A percentile compares a stretch with the other conserved stretches of the same genome.
These are phyloP conservation scores for Xylaria sp. DNA, from an alignment of 2,329 filamentous ascomycete species.

Conservation along the genomic window DNA sequence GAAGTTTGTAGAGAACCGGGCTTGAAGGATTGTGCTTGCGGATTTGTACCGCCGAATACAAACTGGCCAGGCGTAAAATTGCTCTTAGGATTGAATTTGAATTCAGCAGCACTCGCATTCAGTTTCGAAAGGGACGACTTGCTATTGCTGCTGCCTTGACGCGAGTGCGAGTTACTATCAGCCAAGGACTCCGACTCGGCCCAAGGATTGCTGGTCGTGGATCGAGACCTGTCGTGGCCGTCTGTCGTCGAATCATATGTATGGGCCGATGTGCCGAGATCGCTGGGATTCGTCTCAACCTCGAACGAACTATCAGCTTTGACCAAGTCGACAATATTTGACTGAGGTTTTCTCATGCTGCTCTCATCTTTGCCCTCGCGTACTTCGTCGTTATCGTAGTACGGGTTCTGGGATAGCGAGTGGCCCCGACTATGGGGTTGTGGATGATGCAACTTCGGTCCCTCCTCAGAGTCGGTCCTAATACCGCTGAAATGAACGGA, in stretches of 20 bases:
- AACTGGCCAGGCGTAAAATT: constrained; percentile 49
- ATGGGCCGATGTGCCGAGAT: constrained; percentile 59
- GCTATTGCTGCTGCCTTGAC: constrained; percentile 55
- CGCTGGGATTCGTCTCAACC: constrained; percentile 68
- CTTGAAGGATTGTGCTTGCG: constrained; percentile 39
- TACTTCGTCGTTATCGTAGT: constrained; percentile 49
- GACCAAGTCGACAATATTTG: constrained; percentile 36
- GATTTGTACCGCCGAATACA: constrained; percentile 40
- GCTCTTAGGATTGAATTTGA: constrained; percentile 64
- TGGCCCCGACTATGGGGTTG: constrained; percentile 69
- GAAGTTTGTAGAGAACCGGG: constrained; percentile 43
- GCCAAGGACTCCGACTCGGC: constrained; percentile 43
- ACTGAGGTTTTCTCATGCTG: constrained; percentile 35
- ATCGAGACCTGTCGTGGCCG: constrained; percentile 50
- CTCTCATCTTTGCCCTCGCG: constrained; percentile 36
- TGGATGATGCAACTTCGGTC: constrained; percentile 61
- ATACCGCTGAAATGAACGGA: constrained; percentile 49
- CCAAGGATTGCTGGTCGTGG: constrained; percentile 59
- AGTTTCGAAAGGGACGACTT: constrained; percentile 71
- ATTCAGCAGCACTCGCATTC: constrained; percentile 85
- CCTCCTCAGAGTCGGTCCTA: constrained; percentile 48
- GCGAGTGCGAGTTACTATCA: constrained; percentile 34
- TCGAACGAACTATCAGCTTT: constrained; percentile 54
- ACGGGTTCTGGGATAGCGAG: constrained; percentile 63
- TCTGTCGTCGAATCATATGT: constrained; percentile 43